Base-by-base conservation (phyloP, 2,329 filamentous ascomycete species). In the Diaporthe amygdali region DNA sequence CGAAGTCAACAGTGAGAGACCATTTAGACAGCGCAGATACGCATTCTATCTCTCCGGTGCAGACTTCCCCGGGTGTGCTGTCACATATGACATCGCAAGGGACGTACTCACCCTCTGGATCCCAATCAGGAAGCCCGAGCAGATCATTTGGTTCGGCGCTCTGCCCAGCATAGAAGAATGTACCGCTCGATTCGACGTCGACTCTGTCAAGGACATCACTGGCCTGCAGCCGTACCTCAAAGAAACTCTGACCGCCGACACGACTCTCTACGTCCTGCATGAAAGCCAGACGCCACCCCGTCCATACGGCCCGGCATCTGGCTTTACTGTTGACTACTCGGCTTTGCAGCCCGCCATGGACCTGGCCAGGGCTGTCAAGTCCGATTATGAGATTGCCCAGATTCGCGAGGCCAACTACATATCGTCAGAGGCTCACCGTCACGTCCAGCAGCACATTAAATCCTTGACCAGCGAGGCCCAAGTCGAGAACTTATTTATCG, bases 351-450 rank as follows among this genome's bases (percentile, higher is more conserved):
- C 87, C 1, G 93, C 93, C 63, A 95, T 98, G 82, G 92, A 97
- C 78, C 87, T 90, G 68, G 92, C 92, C 27, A 92, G 96, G 39
- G 92, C 96, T 2, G 86, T 94, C 81, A 98, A 98, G 84, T 92
- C 93, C 56, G 87, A 89, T n/a, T 94, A 97, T 79, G 96, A 99
- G 79, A 87, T 98, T 66, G 90, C 89, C 5, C 88, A 96, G 75
- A 92, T 98, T 77, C 90, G 92, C 20, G 91, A 91, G 71, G 96
- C 96, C 41, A 96, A 95, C 78, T 88, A 87, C 51, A 90, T 98
- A 74, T 95, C 94, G 3, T 91, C 93, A 1, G 85, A 87, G 41
- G 96, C 93, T 0, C 96, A 98, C 81, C 87, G 89, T 54, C 88
- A 88, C 34, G 92, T 97, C 14, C 90, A 96, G 70, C 85, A 87